Evolutionary conservation across 78 protist species (phyloP).

Genomic region (Dictyostelium intermedium): DNA sequence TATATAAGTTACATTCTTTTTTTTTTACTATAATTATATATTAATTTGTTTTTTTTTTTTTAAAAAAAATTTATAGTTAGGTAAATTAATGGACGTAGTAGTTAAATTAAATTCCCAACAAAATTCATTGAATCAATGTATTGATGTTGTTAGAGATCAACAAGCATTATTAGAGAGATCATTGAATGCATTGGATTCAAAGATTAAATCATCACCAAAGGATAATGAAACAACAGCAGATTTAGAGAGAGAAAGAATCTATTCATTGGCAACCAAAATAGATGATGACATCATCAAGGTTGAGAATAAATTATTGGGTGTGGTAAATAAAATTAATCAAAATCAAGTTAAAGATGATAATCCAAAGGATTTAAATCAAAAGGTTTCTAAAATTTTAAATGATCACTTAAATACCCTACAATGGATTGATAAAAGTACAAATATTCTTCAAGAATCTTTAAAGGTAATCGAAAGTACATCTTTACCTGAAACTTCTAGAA

Average conservation of each 20-base stretch:
- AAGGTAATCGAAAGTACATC: constrained; percentile 18
- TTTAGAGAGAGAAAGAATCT: constrained; percentile 74
- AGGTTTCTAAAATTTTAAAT: constrained; percentile 49
- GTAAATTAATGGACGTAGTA: constrained; percentile 48
- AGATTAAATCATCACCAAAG: constrained; percentile 35
- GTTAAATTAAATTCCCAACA: constrained; percentile 33
- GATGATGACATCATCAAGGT: constrained; percentile 51
- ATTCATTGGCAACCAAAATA: constrained; percentile 57
- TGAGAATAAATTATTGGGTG: constrained; percentile 34
- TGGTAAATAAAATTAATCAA: constrained; percentile 54
- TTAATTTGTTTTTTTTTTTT: background rate
- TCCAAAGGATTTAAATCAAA: constrained; percentile 67
- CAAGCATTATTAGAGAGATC: constrained; percentile 65
- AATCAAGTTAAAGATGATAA: constrained; percentile 6
- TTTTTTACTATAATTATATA: background rate
- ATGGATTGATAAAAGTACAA: constrained; percentile 49
- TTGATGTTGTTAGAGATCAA: constrained; percentile 45
- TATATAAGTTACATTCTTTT: background rate
- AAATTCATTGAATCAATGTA: constrained; percentile 48
- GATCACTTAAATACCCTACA: constrained; percentile 72
- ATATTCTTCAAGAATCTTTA: constrained; percentile 23
- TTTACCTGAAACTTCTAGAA: background rate
- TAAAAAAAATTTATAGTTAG: background rate
- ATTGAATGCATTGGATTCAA: constrained; percentile 57
- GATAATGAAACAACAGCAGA: constrained; percentile 61